These are phyloP conservation scores for Straminergon stramineum DNA, from an alignment of 225 moss, liverwort and hornwort genomes.

Conservation along the genomic window DNA sequence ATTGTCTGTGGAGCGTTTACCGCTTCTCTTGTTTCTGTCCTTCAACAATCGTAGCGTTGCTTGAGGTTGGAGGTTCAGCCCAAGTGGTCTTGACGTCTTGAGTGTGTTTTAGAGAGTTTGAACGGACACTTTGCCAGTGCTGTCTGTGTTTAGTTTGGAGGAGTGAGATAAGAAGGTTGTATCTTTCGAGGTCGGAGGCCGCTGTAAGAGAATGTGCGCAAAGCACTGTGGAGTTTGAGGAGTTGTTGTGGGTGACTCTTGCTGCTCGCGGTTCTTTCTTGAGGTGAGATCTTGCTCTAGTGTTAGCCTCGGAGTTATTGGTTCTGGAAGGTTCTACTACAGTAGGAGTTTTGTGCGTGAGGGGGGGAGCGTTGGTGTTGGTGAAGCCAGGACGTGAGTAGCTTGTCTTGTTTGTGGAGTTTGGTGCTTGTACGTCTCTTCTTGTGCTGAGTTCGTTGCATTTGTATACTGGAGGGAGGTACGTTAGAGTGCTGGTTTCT, in stretches of 20 bases:
- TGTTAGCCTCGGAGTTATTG: too few relatives aligned
- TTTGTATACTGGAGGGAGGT: not conserved
- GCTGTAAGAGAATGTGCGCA: not conserved
- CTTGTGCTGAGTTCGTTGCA: not conserved
- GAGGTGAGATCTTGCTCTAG: not conserved
- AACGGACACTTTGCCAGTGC: not conserved
- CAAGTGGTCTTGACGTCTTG: not conserved
- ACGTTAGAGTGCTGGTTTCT: not conserved
- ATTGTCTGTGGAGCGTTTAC: not conserved
- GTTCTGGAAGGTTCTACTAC: not conserved
- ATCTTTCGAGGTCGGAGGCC: not conserved
- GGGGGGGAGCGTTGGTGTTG: not conserved
- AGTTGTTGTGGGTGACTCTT: not conserved
- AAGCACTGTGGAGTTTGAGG: not conserved
- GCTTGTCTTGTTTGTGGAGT: not conserved
- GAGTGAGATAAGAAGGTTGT: not conserved
- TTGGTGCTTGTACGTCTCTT: not conserved
- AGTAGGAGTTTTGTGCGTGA: not conserved
- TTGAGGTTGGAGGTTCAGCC: not conserved
- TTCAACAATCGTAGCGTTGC: not conserved
- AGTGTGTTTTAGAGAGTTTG: not conserved
- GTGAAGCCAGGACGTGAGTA: not conserved
- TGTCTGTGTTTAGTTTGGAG: not conserved
- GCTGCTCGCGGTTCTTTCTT: not conserved
- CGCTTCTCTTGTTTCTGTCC: not conserved